A percentile compares a stretch with the other conserved stretches of the same genome.
These are phyloP conservation scores for Phialophora chinensis DNA, from an alignment of 2,329 filamentous ascomycete species.

Conservation along the genomic window DNA sequence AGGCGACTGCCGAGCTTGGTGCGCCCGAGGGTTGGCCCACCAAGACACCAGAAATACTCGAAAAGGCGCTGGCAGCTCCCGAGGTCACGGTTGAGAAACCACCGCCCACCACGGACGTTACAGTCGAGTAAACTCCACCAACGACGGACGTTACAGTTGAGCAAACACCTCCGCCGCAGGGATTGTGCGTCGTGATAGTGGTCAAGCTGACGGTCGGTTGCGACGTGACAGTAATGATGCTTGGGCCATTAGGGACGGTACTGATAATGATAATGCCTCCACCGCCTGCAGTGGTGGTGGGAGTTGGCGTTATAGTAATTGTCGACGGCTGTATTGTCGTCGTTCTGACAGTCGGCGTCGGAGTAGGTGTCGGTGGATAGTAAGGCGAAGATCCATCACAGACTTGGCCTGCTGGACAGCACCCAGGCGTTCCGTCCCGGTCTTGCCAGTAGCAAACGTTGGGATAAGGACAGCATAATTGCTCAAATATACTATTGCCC, in stretches of 20 bases:
- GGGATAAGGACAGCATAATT: constrained; percentile 38
- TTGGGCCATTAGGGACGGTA: constrained; percentile 14
- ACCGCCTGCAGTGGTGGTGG: constrained; percentile 15
- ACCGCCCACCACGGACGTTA: constrained; percentile 25
- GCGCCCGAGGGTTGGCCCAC: constrained; percentile 17
- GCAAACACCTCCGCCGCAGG: background rate
- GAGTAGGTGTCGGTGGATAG: constrained; percentile 21
- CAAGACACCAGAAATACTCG: constrained; percentile 29
- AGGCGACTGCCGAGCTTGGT: constrained; percentile 3
- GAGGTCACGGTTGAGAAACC: constrained; percentile 28
- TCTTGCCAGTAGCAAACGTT: constrained; percentile 42
- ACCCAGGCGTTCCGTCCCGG: constrained; percentile 39
- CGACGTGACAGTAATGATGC: constrained; percentile 12
- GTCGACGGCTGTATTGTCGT: constrained; percentile 18
- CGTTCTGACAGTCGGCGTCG: constrained; percentile 11
- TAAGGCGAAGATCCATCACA: constrained; percentile 34
- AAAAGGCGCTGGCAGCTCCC: constrained; percentile 23
- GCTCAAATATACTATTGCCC: constrained; percentile 36
- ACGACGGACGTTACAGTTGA: constrained; percentile 24
- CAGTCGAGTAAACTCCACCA: constrained; percentile 28
- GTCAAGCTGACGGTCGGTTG: background rate
- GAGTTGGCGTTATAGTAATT: constrained; percentile 12
- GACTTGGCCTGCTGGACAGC: constrained; percentile 41
- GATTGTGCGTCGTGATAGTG: background rate
- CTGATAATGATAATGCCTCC: constrained; percentile 29